Percentiles rank a stretch among this genome's conserved stretches.
Conservation (phyloP, 164 flowering plant species). For the Chimonanthus salicifolius region DNA sequence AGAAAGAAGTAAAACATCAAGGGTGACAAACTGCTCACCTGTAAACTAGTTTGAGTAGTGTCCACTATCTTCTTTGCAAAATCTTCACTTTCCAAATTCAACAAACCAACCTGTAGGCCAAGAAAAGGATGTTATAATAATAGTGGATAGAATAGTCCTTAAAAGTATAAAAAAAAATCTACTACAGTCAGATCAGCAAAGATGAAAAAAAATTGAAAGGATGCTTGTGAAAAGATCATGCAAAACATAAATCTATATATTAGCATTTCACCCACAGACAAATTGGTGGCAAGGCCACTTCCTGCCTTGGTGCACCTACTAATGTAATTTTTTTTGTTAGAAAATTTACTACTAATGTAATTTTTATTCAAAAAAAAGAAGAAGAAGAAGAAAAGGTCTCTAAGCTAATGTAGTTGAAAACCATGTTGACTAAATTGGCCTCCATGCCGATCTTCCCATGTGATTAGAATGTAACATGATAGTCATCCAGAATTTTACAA, state of each 20-base stretch:
- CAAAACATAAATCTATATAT: background rate
- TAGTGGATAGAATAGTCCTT: background rate
- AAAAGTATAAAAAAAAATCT: background rate
- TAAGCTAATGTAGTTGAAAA: too few relatives aligned
- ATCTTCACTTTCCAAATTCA: conserved; percentile 87
- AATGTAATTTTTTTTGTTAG: too few relatives aligned
- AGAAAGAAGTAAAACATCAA: background rate
- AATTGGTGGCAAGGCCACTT: too few relatives aligned
- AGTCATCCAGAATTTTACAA: too few relatives aligned
- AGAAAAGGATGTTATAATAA: background rate
- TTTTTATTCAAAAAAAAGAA: too few relatives aligned
- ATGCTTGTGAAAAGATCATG: background rate
- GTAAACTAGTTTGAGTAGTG: conserved; percentile 52
- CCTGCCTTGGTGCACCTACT: too few relatives aligned
- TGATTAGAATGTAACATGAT: too few relatives aligned
- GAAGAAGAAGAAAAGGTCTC: too few relatives aligned
- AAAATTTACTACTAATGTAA: too few relatives aligned
- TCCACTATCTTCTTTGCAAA: conserved; percentile 62
- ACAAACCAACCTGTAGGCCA: conserved; percentile 63
- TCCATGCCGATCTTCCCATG: too few relatives aligned
- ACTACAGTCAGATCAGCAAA: background rate
- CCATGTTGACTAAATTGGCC: too few relatives aligned
- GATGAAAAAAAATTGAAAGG: background rate
- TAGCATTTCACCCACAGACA: too few relatives aligned
- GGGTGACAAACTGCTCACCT: conserved; percentile 37